phyloP scores from a whole-genome alignment of 208 protist species.

The Sergeia podlipaevii region DNA sequence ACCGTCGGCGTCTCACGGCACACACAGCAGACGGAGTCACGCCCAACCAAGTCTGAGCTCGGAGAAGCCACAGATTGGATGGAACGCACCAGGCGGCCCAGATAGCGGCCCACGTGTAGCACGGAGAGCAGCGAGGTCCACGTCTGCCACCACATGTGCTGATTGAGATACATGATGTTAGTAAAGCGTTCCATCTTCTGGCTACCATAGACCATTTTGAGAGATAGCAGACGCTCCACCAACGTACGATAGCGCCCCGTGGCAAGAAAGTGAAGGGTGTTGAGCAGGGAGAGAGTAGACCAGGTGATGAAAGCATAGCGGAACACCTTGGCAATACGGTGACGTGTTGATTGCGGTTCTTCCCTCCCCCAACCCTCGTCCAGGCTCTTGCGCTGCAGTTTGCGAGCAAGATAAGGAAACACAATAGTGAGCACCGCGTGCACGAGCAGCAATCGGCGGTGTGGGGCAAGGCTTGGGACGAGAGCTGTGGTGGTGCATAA shows the following conservation, averaged over 20 bases:
- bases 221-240: slow-evolving; percentile 71
- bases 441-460: slow-evolving; percentile 54
- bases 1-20: slow-evolving; percentile 66
- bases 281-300: slow-evolving; percentile 61
- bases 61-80: slow-evolving; percentile 28
- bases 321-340: slow-evolving; percentile 35
- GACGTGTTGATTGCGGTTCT: slow-evolving; percentile 16
- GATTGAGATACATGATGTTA: slow-evolving; percentile 87
- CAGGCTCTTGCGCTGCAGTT: slow-evolving; percentile 62
- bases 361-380: slow-evolving; percentile 79
- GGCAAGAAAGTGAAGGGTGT: slow-evolving; percentile 85
- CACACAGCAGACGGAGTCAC: slow-evolving; percentile 67
- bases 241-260: slow-evolving; percentile 85
- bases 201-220: slow-evolving; percentile 84
- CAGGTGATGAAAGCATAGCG: slow-evolving; percentile 41
- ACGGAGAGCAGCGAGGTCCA: slow-evolving; percentile 74
- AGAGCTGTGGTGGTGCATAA: slow-evolving; percentile 47
- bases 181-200: slow-evolving; percentile 77
- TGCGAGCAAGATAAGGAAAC: slow-evolving; percentile 71
- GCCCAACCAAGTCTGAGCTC: slow-evolving; percentile 9
- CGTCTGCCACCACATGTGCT: slow-evolving; percentile 80
- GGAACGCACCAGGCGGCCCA: slow-evolving; percentile 43
- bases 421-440: slow-evolving; percentile 66
- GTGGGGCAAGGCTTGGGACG: slow-evolving; percentile 58
- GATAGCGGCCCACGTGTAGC: slow-evolving; percentile 66